Conservation (phyloP, 2,329 filamentous ascomycete genomes). For the Aspergillus pseudonomiae region DNA sequence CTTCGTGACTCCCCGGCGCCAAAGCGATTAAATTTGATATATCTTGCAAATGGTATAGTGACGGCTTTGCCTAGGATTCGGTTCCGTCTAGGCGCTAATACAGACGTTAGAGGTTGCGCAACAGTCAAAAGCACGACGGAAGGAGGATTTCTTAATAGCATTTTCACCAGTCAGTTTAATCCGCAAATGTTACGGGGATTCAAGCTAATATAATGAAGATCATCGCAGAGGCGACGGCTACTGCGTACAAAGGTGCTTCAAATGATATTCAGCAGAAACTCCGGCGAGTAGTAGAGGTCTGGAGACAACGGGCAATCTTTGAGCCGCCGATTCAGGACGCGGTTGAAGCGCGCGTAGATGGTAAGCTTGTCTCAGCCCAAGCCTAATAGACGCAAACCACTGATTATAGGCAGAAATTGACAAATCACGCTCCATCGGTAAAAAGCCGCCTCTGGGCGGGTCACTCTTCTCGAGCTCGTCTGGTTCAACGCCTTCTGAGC, state of each 20-base stretch:
- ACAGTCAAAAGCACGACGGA: slow-evolving; percentile 89
- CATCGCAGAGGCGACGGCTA: slow-evolving; percentile 84
- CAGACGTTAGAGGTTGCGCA: slow-evolving; percentile 78
- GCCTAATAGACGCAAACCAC: slow-evolving; percentile 1
- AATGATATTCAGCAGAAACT: slow-evolving; percentile 87
- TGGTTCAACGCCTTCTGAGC: slow-evolving; percentile 70
- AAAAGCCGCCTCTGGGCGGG: slow-evolving; percentile 63
- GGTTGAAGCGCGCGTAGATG: slow-evolving; percentile 77
- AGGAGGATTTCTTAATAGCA: slow-evolving; percentile 88
- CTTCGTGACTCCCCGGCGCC: slow-evolving; percentile 83
- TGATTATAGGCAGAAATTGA: slow-evolving; percentile 54
- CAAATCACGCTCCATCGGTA: slow-evolving; percentile 54
- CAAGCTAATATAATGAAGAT: slow-evolving; percentile 51
- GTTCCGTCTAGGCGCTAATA: slow-evolving; percentile 24
- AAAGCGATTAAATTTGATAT: slow-evolving; percentile 87
- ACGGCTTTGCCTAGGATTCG: neutral
- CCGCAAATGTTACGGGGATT: neutral
- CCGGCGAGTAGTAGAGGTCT: slow-evolving; percentile 88
- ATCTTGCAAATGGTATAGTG: slow-evolving; percentile 85
- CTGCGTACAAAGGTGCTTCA: slow-evolving; percentile 88
- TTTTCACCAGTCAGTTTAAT: slow-evolving; percentile 69
- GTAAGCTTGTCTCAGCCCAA: slow-evolving; percentile 52
- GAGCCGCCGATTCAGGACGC: slow-evolving; percentile 76
- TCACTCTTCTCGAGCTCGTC: slow-evolving; percentile 69
- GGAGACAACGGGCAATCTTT: slow-evolving; percentile 85